Conservation (phyloP, 805 yeast genomes). For the Osmozyma mogii region DNA sequence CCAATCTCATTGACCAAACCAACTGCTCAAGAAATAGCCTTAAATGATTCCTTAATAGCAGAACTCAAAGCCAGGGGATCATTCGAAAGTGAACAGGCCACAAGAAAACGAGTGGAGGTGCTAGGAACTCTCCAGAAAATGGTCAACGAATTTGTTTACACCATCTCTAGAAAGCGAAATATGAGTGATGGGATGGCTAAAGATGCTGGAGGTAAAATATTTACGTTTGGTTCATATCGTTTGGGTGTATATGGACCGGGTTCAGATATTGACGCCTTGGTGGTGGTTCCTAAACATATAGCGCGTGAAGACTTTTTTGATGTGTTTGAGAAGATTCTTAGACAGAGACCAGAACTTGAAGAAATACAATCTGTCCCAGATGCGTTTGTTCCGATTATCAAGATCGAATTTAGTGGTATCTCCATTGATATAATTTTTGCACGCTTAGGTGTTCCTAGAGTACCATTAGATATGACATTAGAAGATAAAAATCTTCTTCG, state of each 20-base stretch:
- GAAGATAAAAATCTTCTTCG: constrained; percentile 78
- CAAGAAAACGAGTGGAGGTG: constrained; percentile 72
- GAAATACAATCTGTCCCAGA: constrained; percentile 93
- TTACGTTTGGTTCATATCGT: constrained; percentile 90
- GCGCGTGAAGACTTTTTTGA: constrained; percentile 82
- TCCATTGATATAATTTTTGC: constrained; percentile 90
- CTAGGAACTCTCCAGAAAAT: constrained; percentile 63
- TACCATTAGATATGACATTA: constrained; percentile 66
- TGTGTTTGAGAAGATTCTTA: constrained; percentile 64
- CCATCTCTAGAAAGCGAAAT: constrained; percentile 71
- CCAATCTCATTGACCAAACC: constrained; percentile 87
- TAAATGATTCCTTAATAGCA: constrained; percentile 69
- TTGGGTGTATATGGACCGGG: constrained; percentile 98
- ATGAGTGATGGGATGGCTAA: constrained; percentile 97
- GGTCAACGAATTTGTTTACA: constrained; percentile 74
- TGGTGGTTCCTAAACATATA: constrained; percentile 97
- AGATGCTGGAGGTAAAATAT: constrained; percentile 97
- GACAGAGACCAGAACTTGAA: constrained; percentile 72
- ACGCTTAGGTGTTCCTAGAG: constrained; percentile 70
- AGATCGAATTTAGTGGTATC: constrained; percentile 82
- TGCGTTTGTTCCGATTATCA: constrained; percentile 96
- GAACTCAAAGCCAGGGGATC: constrained; percentile 81
- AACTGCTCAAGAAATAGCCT: constrained; percentile 64
- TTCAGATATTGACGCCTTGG: constrained; percentile 91
- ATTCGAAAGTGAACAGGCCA: constrained; percentile 81